Base-by-base conservation (phyloP, 1,284 basidiomycete species). In the Agaricales sp. region DNA sequence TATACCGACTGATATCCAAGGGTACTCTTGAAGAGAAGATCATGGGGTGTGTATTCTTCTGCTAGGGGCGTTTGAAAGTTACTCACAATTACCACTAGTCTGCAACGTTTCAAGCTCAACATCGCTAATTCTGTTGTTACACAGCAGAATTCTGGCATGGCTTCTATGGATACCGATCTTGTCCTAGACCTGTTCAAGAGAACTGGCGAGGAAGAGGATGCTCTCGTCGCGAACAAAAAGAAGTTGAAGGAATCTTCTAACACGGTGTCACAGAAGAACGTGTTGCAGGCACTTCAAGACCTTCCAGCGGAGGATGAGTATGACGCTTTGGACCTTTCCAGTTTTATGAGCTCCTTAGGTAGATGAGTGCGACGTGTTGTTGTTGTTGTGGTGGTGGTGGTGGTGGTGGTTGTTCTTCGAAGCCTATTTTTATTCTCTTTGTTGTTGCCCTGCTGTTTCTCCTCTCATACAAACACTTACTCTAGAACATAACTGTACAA, bases 11-110 rank as follows among this genome's bases (percentile, higher is more conserved):
- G 50, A 93, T 99, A 60, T 99, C 94, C 12, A 87, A 93, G 61
- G 95, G 94, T 23, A 99, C 96, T 0, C 67, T 99, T 48, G 96
- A 99, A 67, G 95, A 99, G 65, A 98, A 98, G 69, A 99, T 99
- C 59, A 99, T 99, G 96, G 96, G 96, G 90, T 93, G 63, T 54
- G 87, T 60, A 30, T 30, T 35, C 23, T 50, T 48, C n/a, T 52
- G 18, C 19, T 23, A 22, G 48, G 38, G 30, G 44, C 53, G 50
- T 45, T 54, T 61, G 35, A 62, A 14, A 14, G 37, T 37, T 51
- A 35, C 30, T 35, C 30, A 35, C 30, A 35, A 8, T 35, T 35
- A 11, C 16, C 13, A 48, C 4, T 57, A 94, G 92, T 45, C 64
- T 97, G 56, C 96, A 99, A 77, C 87, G 93, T 47, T 99, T 99